phyloP scores from a whole-genome alignment of 106 monocot species.

The Apostasia shenzhenica region DNA sequence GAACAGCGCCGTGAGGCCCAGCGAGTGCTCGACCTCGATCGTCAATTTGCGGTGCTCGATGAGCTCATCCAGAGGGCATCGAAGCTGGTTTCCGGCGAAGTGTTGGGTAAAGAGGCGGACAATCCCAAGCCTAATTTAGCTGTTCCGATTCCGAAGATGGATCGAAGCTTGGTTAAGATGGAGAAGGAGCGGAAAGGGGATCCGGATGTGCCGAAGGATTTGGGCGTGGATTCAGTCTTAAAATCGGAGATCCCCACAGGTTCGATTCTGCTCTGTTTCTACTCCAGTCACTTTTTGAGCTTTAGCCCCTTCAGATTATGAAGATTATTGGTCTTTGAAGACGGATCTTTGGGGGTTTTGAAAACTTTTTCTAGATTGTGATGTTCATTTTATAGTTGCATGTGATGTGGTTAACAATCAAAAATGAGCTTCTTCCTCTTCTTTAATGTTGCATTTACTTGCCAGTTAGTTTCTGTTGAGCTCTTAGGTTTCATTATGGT shows the following conservation, averaged over 20 bases:
- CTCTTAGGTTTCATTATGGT: too few relatives aligned
- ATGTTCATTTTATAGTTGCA: too few relatives aligned
- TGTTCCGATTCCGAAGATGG: constrained; percentile 3
- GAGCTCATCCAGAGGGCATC: constrained; percentile 72
- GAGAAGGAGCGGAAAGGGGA: constrained; percentile 13
- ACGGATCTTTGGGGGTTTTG: too few relatives aligned
- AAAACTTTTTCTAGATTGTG: too few relatives aligned
- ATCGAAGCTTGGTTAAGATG: neutral
- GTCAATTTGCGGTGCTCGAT: constrained; percentile 41
- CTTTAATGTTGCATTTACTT: too few relatives aligned
- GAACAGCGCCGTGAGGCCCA: constrained; percentile 68
- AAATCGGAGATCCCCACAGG: constrained; percentile 32
- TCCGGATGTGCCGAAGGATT: constrained; percentile 12
- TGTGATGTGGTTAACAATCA: too few relatives aligned
- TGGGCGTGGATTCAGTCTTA: constrained; percentile 13
- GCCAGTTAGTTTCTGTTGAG: too few relatives aligned
- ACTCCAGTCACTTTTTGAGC: too few relatives aligned
- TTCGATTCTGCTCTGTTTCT: neutral
- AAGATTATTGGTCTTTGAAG: too few relatives aligned
- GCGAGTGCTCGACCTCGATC: constrained; percentile 49
- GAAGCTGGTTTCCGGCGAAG: constrained; percentile 24
- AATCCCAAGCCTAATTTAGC: neutral
- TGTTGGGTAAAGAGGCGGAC: neutral
- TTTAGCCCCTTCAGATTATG: neutral
- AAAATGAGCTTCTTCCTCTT: too few relatives aligned